Evolutionary conservation across 2,329 filamentous ascomycete species (phyloP).

Genomic region (Aspergillus persii): DNA sequence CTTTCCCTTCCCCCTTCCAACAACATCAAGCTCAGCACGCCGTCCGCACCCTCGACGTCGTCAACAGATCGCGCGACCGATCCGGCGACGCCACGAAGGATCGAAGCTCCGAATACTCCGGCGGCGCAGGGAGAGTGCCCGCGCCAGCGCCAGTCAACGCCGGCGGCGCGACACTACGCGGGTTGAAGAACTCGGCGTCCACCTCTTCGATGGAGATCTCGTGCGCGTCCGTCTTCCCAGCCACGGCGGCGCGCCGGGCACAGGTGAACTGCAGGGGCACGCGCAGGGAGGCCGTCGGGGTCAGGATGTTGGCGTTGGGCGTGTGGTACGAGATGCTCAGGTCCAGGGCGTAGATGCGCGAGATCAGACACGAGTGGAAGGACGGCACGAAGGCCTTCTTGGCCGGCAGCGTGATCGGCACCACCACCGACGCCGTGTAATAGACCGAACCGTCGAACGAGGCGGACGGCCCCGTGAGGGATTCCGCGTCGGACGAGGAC

Average conservation of each 20-base stretch:
- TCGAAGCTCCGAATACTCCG: not conserved
- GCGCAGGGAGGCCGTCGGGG: slow-evolving; percentile 40
- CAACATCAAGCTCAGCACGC: not conserved
- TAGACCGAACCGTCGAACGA: slow-evolving; percentile 49
- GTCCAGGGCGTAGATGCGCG: slow-evolving; percentile 62
- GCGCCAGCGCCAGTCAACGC: not conserved
- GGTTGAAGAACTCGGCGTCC: slow-evolving; percentile 21
- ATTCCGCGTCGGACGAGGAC: slow-evolving; percentile 21
- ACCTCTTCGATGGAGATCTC: slow-evolving; percentile 20
- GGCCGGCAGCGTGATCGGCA: slow-evolving; percentile 62
- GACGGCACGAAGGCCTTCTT: slow-evolving; percentile 64
- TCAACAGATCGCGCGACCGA: not conserved
- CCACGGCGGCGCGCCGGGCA: slow-evolving; percentile 9
- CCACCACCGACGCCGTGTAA: slow-evolving; percentile 62
- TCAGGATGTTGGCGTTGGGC: slow-evolving; percentile 42
- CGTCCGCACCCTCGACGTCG: not conserved
- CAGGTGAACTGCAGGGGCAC: slow-evolving; percentile 45
- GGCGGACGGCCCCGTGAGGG: slow-evolving; percentile 33
- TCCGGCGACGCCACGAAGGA: not conserved
- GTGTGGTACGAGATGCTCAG: slow-evolving; percentile 57
- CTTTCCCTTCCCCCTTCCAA: not conserved
- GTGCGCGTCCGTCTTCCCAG: not conserved
- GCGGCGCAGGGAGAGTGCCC: not conserved
- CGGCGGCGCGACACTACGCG: slow-evolving; percentile 14
- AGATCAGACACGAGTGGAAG: slow-evolving; percentile 67